Conservation (phyloP, 2,329 filamentous ascomycete genomes). For the Neopestalotiopsis rosae region DNA sequence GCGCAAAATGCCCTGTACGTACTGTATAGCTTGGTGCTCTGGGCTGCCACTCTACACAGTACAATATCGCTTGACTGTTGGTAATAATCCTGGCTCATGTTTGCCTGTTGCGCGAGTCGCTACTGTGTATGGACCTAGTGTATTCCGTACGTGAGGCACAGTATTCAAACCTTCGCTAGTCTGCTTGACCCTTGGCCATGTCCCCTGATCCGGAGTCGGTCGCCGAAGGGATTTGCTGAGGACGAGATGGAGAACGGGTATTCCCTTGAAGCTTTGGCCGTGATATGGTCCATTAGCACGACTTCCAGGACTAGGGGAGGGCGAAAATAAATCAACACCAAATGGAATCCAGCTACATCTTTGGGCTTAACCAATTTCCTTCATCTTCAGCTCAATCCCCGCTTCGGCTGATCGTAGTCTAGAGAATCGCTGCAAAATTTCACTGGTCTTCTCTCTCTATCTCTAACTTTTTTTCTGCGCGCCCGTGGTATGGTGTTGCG, state of each 20-base stretch:
- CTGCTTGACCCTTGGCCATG: conserved; percentile 5
- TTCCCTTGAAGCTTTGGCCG: conserved; percentile 12
- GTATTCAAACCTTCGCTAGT: background rate
- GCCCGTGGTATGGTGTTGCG: background rate
- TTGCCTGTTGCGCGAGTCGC: conserved; percentile 2
- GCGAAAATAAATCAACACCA: background rate
- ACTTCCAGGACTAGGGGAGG: background rate
- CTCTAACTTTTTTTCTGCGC: no score
- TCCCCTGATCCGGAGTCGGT: conserved; percentile 10
- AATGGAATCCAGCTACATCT: background rate
- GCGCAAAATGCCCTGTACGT: background rate
- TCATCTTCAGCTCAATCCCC: background rate
- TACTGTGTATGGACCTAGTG: background rate
- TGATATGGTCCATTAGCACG: background rate
- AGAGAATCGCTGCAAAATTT: background rate
- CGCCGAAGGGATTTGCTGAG: conserved; percentile 16
- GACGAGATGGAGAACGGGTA: conserved; percentile 16
- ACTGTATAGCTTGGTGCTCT: background rate
- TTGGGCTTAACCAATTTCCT: background rate
- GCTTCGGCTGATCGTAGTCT: background rate
- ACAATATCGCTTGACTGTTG: background rate
- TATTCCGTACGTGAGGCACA: background rate
- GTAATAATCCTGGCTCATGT: conserved; percentile 1
- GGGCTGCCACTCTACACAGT: background rate
- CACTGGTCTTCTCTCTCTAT: background rate